phyloP scores from a whole-genome alignment of 345 rosid genomes.

The Pseudoturritis turrita region DNA sequence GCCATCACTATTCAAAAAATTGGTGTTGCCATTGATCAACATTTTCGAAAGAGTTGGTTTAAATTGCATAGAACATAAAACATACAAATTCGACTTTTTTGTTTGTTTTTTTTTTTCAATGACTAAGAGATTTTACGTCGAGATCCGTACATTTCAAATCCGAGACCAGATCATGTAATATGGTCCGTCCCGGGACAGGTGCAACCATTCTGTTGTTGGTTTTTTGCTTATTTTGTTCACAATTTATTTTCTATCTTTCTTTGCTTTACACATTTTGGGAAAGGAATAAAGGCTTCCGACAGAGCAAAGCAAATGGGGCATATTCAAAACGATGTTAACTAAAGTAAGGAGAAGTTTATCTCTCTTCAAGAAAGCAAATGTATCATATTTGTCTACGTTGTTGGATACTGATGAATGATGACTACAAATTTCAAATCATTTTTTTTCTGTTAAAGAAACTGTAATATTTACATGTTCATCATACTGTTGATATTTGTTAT shows the following conservation, averaged over 20 bases:
- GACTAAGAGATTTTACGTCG: too few relatives aligned
- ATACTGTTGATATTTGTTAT: background rate
- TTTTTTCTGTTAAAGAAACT: background rate
- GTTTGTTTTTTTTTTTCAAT: background rate
- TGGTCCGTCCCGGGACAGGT: too few relatives aligned
- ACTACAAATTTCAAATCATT: background rate
- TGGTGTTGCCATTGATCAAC: background rate
- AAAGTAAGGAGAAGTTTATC: background rate
- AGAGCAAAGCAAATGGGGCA: slow-evolving; percentile 4
- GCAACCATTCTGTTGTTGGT: too few relatives aligned
- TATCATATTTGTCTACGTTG: background rate
- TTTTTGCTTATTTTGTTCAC: background rate
- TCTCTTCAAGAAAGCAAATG: background rate
- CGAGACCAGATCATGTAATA: too few relatives aligned
- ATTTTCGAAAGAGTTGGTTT: background rate
- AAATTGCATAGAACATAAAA: background rate
- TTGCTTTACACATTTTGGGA: slow-evolving; percentile 13
- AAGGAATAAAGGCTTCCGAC: slow-evolving; percentile 30
- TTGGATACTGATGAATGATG: background rate
- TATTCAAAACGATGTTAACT: slow-evolving; percentile 9
- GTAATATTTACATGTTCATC: background rate
- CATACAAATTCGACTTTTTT: background rate
- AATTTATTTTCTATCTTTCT: background rate
- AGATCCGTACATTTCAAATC: too few relatives aligned
- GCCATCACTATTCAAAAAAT: background rate